Base-by-base conservation (phyloP, 2,329 filamentous ascomycete genomes). In the Penicillium hordei region DNA sequence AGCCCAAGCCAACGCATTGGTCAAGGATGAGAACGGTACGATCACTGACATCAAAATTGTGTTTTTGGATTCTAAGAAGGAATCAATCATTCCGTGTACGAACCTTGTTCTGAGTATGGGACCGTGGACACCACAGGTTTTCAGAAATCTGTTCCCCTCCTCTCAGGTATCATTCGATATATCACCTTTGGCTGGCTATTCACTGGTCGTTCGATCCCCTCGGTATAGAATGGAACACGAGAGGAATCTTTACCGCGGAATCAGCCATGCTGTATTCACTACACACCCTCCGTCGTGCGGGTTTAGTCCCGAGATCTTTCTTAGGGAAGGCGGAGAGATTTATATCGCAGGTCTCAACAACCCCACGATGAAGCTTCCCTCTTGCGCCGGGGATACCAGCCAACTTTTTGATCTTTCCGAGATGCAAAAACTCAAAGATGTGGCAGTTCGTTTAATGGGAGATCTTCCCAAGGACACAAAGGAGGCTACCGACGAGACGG, bases 281-380 rank as follows among this genome's bases (percentile, higher is more conserved):
- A 83, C 82, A 4, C 80, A 85, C 56, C 76, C 76, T 1, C 66
- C 75, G 0, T 75, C 75, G 13, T 75, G 70, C 3, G 81, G 80
- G 0, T 91, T 88, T 72, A 86, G 84, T 3, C 88, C 89, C 0
- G 90, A 93, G 71, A 78, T 90, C 12, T 91, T 90, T 72, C 85
- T 86, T 1, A 80, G 90, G 12, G 67, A 82, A 4, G 85, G 84
- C 9, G 87, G 85, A 0, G 83, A 90, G 55, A 83, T 93, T 21
- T 93, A 90, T 71, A 76, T 93, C 34, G 88, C 87, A 0, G 90
- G 90, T 0, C 70, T 93, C 38, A 93, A 93, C 69, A 84, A 81
- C 36, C 75, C 82, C 34, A 75, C 81, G 0, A 80, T 89, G 5
- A 81, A 84, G 0, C 75, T 93, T 10, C 89, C 90, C 0, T 72